Conservation (phyloP, 768 basidiomycete genomes). For the Dioszegia hungarica region DNA sequence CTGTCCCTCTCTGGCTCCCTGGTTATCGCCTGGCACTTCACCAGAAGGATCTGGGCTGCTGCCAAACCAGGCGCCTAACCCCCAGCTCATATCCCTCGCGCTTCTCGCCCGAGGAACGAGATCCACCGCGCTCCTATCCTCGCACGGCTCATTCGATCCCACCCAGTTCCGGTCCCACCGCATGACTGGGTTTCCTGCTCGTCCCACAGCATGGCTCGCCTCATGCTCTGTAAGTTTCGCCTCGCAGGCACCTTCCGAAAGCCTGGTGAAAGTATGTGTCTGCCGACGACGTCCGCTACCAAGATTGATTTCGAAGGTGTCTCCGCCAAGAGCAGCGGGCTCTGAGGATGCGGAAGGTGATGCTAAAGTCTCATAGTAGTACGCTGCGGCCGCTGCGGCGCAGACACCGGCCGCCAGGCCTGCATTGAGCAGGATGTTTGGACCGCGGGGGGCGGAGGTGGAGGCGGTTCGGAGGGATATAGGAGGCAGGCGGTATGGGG, state of each 20-base stretch:
- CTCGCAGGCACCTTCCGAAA: conserved; percentile 21
- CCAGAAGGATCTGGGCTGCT: background rate
- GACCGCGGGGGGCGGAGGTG: background rate
- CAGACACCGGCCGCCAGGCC: conserved; percentile 17
- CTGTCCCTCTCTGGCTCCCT: conserved; percentile 9
- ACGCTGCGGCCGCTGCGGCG: conserved; percentile 17
- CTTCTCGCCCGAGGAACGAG: conserved; percentile 54
- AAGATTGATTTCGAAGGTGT: conserved; percentile 19
- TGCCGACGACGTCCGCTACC: conserved; percentile 1
- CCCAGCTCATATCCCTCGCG: conserved; percentile 29
- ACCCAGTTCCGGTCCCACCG: conserved; percentile 68
- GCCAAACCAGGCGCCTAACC: background rate
- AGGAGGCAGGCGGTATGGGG: no score
- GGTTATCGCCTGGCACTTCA: conserved; percentile 10
- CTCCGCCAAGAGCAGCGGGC: background rate
- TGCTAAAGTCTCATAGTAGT: conserved; percentile 16
- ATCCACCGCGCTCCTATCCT: conserved; percentile 75
- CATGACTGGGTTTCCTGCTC: conserved; percentile 34
- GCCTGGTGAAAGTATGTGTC: conserved; percentile 21
- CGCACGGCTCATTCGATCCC: conserved; percentile 82
- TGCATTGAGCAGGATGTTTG: conserved; percentile 2
- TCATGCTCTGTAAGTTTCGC: conserved; percentile 28
- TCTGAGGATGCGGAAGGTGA: background rate
- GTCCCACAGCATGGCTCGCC: conserved; percentile 5
- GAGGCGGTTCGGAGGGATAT: background rate